A percentile compares a stretch with the other conserved stretches of the same genome.
These are phyloP conservation scores for Penicillium sp. DNA, from an alignment of 2,329 filamentous ascomycete species.

Conservation along the genomic window DNA sequence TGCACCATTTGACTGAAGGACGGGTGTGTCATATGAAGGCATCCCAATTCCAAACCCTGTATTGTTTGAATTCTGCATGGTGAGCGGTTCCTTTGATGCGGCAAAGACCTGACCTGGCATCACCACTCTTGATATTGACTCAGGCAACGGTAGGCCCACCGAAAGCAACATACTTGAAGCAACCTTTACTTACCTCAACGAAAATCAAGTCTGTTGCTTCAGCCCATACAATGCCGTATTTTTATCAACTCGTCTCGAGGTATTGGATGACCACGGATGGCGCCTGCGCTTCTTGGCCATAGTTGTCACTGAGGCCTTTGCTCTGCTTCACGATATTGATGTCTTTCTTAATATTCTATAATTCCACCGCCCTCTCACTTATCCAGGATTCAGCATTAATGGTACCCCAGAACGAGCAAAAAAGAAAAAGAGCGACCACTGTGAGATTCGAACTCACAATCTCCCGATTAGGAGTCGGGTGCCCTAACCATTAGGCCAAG, in stretches of 20 bases:
- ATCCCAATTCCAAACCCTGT: not conserved
- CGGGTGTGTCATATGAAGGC: not conserved
- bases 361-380: not conserved
- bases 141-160: not conserved
- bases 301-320: not conserved
- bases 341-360: not conserved
- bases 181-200: not conserved
- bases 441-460: not conserved
- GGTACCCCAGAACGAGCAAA: not conserved
- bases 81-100: not conserved
- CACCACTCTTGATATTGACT: not conserved
- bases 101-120: not conserved
- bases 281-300: not conserved
- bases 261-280: not conserved
- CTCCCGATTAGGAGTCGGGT: not conserved
- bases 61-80: too few relatives aligned
- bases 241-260: not conserved
- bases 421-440: not conserved
- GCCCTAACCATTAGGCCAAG: slow-evolving; percentile 1
- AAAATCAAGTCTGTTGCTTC: not conserved
- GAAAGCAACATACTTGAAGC: not conserved
- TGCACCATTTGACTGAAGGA: not conserved
- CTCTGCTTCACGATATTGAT: too few relatives aligned
- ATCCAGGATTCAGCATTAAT: not conserved
- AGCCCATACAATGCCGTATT: not conserved